Evolutionary conservation across 176 grass and related monocot genomes (phyloP).

Genomic region (Poa annua): DNA sequence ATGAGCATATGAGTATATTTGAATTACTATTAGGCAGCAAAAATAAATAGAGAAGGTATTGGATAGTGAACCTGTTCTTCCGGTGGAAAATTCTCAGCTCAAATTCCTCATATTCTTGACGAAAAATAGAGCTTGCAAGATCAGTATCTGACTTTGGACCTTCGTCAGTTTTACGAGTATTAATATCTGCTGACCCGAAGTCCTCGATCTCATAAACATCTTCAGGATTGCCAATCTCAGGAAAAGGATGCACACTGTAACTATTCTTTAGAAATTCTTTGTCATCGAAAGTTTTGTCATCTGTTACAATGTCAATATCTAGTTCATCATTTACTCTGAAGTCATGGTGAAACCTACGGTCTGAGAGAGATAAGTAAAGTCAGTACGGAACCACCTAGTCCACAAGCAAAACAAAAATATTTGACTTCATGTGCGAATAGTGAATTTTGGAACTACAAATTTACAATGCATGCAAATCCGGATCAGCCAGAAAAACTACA

Average conservation of each 20-base stretch:
- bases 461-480: background rate
- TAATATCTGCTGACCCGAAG: constrained; percentile 28
- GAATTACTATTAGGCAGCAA: constrained; percentile 32
- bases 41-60: constrained; percentile 34
- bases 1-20: constrained; percentile 55
- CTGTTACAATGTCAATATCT: constrained; percentile 21
- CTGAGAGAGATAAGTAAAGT: constrained; percentile 46
- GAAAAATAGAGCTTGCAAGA: constrained; percentile 62
- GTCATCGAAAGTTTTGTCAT: constrained; percentile 50
- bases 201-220: constrained; percentile 58
- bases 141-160: constrained; percentile 51
- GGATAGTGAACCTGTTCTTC: constrained; percentile 66
- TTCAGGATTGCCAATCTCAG: constrained; percentile 49
- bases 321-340: constrained; percentile 28
- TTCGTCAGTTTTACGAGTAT: constrained; percentile 42
- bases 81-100: constrained; percentile 89
- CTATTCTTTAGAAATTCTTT: constrained; percentile 60
- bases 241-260: constrained; percentile 56
- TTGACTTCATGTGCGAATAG: background rate
- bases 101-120: constrained; percentile 81
- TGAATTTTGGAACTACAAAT: background rate
- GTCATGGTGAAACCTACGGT: constrained; percentile 38
- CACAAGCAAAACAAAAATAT: constrained; percentile 18
- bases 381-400: constrained; percentile 26
- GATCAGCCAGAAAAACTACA: background rate